Evolutionary conservation across 495 filamentous ascomycete genomes (phyloP).

Genomic region (Evernia prunastri): DNA sequence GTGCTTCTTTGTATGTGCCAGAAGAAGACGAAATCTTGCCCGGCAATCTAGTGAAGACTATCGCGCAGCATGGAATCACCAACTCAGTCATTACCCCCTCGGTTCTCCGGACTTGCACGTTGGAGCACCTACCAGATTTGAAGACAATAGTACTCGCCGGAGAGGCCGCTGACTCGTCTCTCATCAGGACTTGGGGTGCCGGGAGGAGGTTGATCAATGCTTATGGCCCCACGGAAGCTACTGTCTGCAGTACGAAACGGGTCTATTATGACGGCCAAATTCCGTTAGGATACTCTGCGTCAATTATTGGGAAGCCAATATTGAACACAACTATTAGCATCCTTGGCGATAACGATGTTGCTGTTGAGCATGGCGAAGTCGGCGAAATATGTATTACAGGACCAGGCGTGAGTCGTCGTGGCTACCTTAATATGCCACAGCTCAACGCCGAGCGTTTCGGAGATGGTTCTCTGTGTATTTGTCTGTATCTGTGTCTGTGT

Average conservation of each 20-base stretch:
- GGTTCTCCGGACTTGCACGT: neutral
- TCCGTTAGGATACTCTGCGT: slow-evolving; percentile 1
- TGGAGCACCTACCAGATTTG: slow-evolving; percentile 16
- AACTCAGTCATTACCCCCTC: slow-evolving; percentile 10
- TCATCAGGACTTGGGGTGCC: slow-evolving; percentile 29
- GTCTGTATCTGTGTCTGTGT: neutral
- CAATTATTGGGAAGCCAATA: slow-evolving; percentile 6
- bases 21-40: slow-evolving; percentile 8
- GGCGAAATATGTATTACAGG: slow-evolving; percentile 1
- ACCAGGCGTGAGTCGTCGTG: neutral
- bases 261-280: slow-evolving; percentile 10
- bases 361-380: neutral
- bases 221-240: slow-evolving; percentile 33
- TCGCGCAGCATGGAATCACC: neutral
- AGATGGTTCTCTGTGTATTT: neutral
- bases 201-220: slow-evolving; percentile 27
- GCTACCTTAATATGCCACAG: slow-evolving; percentile 7
- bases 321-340: slow-evolving; percentile 9
- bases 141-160: slow-evolving; percentile 29
- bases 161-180: slow-evolving; percentile 28
- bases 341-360: neutral
- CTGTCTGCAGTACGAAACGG: slow-evolving; percentile 17
- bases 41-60: slow-evolving; percentile 5
- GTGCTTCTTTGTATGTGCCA: slow-evolving; percentile 5
- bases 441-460: slow-evolving; percentile 4